Evolutionary conservation across 169 alveolate species (phyloP).

Genomic region (Plasmodium fragile): DNA sequence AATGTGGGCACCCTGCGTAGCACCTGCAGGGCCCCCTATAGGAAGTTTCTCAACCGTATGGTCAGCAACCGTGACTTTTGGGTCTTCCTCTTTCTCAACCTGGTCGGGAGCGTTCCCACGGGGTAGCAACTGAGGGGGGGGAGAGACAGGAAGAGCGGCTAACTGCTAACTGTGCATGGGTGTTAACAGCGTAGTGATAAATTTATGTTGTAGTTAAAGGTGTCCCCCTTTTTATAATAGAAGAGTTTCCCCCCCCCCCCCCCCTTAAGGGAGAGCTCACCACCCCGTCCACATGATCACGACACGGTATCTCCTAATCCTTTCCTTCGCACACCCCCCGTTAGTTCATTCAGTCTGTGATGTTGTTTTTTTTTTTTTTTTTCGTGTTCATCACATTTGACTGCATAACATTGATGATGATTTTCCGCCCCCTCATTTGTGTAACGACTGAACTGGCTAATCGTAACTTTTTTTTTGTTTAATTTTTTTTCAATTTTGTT

Average conservation of each 20-base stretch:
- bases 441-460: background rate
- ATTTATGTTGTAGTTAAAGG: background rate
- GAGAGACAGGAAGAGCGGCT: background rate
- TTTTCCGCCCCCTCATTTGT: background rate
- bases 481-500: background rate
- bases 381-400: background rate
- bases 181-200: too few relatives aligned
- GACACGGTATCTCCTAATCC: background rate
- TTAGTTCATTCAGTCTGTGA: background rate
- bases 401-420: background rate
- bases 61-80: background rate
- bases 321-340: background rate
- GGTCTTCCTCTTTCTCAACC: conserved; percentile 37
- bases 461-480: background rate
- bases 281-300: background rate
- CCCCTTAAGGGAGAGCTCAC: background rate
- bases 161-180: background rate
- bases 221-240: background rate
- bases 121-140: background rate
- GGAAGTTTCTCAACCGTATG: background rate
- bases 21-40: background rate
- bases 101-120: background rate
- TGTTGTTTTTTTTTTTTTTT: background rate
- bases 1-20: background rate
- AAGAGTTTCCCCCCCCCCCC: too few relatives aligned